Percentiles rank a stretch among this genome's conserved stretches.
Evolutionary conservation across 2,329 filamentous ascomycete species (phyloP).

Genomic region (Reticulascus tulasneorum): DNA sequence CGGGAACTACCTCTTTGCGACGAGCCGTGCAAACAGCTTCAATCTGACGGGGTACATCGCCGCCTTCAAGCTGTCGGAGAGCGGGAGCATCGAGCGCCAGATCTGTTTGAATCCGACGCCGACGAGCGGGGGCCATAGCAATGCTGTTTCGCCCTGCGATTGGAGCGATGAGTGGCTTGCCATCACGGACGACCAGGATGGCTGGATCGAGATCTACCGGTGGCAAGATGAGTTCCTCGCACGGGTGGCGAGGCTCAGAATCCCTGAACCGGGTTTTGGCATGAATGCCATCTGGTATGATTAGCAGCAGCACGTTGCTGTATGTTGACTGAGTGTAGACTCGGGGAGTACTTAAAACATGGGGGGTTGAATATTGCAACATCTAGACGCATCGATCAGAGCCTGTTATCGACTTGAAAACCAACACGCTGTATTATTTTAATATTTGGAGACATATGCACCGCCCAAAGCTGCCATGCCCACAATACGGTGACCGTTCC

Average conservation of each 20-base stretch:
- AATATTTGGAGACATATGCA: no score
- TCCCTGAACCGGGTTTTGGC: conserved; percentile 84
- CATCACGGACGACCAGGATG: conserved; percentile 82
- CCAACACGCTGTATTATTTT: no score
- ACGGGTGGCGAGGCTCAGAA: conserved; percentile 70
- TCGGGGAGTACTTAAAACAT: no score
- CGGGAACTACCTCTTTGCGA: conserved; percentile 76
- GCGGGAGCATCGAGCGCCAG: conserved; percentile 71
- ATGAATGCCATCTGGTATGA: conserved; percentile 99
- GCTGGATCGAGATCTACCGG: conserved; percentile 82
- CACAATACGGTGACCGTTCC: no score
- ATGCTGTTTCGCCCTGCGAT: conserved; percentile 78
- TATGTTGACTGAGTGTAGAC: no score
- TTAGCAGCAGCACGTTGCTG: no score
- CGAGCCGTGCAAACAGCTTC: conserved; percentile 72
- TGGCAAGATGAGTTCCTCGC: conserved; percentile 80
- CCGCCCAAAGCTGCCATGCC: no score
- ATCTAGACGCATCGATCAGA: no score
- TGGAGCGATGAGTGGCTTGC: conserved; percentile 90
- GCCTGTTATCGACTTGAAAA: no score
- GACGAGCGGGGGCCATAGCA: conserved; percentile 83
- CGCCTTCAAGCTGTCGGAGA: conserved; percentile 67
- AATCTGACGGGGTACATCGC: conserved; percentile 78
- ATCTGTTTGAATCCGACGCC: conserved; percentile 80
- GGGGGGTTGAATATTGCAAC: no score